Evolutionary conservation across 495 filamentous ascomycete genomes (phyloP), one percentile per base, ranked within the genome.

Genomic region (Penicillium ucsense): DNA sequence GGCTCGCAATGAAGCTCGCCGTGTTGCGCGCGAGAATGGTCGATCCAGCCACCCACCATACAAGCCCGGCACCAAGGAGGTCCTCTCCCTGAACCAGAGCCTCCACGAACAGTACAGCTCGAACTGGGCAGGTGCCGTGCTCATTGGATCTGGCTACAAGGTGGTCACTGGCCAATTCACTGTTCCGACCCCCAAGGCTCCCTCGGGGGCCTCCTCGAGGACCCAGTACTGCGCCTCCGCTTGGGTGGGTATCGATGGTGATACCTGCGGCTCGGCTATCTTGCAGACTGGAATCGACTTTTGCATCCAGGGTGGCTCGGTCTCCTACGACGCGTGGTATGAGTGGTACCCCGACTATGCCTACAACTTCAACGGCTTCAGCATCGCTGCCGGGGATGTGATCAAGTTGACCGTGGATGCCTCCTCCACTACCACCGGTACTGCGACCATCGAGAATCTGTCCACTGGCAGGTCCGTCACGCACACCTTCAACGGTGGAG

Each of bases 201-300:
- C 73, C 3, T 53, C 51, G 3, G 71, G 72, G 6, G 71, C 64
- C 27, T 63, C 56, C 43, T 68, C 64, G 8, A 41, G 38, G 5
- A 55, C 43, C 62, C 74, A 53, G 63, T 77, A 77, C 50, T 64
- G 67, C 12, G 72, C 76, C n/a, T 73, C 75, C 9, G 76, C 75
- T 4, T 81, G 78, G 79, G 77, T 80, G 8, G 74, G 74, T 12
- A 76, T 81, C 38, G 76, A 80, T 46, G 78, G 75, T 8, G 71
- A 73, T 47, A 77, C 72, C 8, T 79, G 71, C 60, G 40, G 47
- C 42, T 71, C 62, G 28, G 74, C 76, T 6, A 76, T 80, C 41
- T 57, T 83, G 20, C 73, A 80, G 57, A 75, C 78, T 1, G 80
- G 80, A 12, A 55, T 80, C 27, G 76, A 81, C 51, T 75, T 80